These are phyloP conservation scores for Pseudocohnilembus persalinus DNA, from an alignment of 169 alveolate genomes.

Conservation along the genomic window DNA sequence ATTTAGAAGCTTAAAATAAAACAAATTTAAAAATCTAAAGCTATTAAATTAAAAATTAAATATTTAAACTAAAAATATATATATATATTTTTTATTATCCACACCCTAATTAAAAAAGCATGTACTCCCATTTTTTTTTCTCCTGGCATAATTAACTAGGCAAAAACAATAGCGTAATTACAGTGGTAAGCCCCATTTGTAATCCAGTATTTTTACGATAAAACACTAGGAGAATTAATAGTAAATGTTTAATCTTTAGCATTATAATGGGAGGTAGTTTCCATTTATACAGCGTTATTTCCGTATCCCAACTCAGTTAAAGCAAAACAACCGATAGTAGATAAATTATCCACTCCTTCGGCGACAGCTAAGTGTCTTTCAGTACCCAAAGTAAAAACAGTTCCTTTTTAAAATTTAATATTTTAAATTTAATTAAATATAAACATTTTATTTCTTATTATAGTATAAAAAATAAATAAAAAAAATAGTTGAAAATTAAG, in stretches of 20 bases:
- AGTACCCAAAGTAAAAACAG: constrained; percentile 45
- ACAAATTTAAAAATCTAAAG: background rate
- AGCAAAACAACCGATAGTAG: constrained; percentile 65
- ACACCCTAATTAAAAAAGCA: constrained; percentile 65
- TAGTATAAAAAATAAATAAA: too few species aligned
- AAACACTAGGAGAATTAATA: constrained; percentile 64
- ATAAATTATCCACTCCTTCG: constrained; percentile 22
- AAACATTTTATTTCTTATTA: too few species aligned
- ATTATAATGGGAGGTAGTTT: constrained; percentile 69
- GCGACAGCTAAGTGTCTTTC: constrained; percentile 57
- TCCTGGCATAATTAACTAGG: constrained; percentile 56
- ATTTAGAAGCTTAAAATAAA: too few species aligned
- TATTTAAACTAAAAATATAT: too few species aligned
- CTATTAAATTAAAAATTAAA: background rate
- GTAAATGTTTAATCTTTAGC: constrained; percentile 51
- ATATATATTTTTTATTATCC: too few species aligned
- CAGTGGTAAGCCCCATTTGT: constrained; percentile 79
- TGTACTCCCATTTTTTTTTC: constrained; percentile 66
- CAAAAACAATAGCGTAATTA: constrained; percentile 74
- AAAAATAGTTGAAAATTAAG: too few species aligned
- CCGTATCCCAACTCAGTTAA: constrained; percentile 84
- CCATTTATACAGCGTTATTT: constrained; percentile 64
- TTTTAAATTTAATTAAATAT: too few species aligned
- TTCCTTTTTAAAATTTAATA: background rate
- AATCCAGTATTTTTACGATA: constrained; percentile 74